Percentiles rank a stretch among this genome's conserved stretches.
Evolutionary conservation across 495 filamentous ascomycete species (phyloP).

Genomic region (Aspergillus haitiensis): DNA sequence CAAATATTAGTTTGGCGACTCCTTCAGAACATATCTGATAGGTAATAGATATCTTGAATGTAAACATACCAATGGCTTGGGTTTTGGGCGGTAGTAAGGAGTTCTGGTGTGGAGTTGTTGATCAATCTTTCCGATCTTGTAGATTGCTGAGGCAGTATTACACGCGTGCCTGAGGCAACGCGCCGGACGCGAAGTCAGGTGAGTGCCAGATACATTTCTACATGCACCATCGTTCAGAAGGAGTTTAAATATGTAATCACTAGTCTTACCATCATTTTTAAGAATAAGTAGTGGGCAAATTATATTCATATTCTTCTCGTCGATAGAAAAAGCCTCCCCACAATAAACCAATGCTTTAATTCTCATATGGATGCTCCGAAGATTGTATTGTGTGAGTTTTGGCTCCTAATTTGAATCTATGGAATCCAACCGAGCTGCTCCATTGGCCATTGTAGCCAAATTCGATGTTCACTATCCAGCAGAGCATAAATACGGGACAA

Average conservation of each 20-base stretch:
- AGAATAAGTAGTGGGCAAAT: background rate
- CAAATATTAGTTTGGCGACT: background rate
- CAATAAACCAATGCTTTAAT: background rate
- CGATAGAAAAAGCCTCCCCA: background rate
- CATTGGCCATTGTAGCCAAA: constrained; percentile 29
- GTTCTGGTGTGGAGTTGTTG: background rate
- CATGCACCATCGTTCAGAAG: background rate
- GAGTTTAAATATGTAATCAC: background rate
- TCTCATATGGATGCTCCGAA: too few relatives aligned
- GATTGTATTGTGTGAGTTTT: too few relatives aligned
- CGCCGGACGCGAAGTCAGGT: constrained; percentile 41
- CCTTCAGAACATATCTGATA: background rate
- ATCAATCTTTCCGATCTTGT: constrained; percentile 6
- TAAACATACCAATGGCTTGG: background rate
- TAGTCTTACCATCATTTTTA: background rate
- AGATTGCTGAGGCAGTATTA: background rate
- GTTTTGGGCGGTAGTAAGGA: background rate
- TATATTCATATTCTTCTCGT: too few relatives aligned
- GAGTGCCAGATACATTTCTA: constrained; percentile 11
- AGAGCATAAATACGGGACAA: constrained; percentile 25
- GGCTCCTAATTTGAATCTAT: background rate
- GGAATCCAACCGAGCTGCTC: constrained; percentile 18
- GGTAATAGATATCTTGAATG: background rate
- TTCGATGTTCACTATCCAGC: constrained; percentile 23
- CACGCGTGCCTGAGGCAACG: constrained; percentile 36